A percentile compares a stretch with the other conserved stretches of the same genome.
Conservation (phyloP, 2,329 filamentous ascomycete genomes). For the Aureobasidium sp. region DNA sequence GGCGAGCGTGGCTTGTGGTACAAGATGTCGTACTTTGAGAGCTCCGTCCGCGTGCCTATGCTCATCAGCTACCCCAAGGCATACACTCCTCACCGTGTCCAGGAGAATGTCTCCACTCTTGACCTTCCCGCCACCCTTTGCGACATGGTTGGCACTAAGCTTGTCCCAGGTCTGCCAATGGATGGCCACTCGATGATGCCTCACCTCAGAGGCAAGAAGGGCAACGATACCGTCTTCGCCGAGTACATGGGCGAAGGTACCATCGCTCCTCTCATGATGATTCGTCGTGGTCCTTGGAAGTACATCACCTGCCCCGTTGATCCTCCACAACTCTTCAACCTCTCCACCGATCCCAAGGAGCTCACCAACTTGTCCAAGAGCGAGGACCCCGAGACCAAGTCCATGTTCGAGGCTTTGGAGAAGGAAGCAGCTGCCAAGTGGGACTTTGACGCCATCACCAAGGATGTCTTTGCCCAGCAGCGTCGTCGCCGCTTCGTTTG, state of each 20-base stretch:
- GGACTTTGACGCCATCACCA: conserved; percentile 71
- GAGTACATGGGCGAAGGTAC: conserved; percentile 96
- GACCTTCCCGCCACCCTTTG: conserved; percentile 85
- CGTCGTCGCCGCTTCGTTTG: conserved; percentile 71
- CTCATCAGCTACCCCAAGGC: conserved; percentile 70
- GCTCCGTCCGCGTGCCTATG: conserved; percentile 80
- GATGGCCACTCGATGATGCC: conserved; percentile 76
- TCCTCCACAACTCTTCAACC: conserved; percentile 74
- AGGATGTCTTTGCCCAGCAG: conserved; percentile 67
- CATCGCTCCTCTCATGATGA: conserved; percentile 86
- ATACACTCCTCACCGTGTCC: conserved; percentile 67
- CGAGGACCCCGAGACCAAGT: conserved; percentile 28
- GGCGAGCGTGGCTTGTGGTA: conserved; percentile 90
- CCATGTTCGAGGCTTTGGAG: conserved; percentile 52
- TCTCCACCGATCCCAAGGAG: conserved; percentile 66
- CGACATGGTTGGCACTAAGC: conserved; percentile 65
- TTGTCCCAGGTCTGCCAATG: conserved; percentile 65
- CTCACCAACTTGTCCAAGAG: conserved; percentile 57
- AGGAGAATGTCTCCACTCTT: conserved; percentile 80
- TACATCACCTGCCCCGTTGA: conserved; percentile 81
- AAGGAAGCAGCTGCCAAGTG: conserved; percentile 66
- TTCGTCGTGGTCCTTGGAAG: conserved; percentile 81
- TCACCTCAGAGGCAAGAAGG: conserved; percentile 59
- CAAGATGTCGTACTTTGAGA: conserved; percentile 97
- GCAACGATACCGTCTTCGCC: conserved; percentile 80